Conservation (phyloP, 768 basidiomycete genomes). For the Albatrellus ellisii region DNA sequence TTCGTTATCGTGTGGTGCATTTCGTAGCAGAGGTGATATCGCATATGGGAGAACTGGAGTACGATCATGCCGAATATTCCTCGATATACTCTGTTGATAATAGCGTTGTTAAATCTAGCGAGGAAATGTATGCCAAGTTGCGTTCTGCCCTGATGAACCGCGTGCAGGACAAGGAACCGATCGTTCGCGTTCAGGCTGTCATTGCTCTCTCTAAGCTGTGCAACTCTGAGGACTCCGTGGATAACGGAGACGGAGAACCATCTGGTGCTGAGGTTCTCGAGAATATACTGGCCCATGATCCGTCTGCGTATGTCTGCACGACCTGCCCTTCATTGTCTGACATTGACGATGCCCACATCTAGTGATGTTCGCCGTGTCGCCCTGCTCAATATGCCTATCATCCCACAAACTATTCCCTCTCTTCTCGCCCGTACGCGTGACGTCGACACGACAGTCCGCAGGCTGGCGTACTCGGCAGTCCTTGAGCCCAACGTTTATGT, state of each 20-base stretch:
- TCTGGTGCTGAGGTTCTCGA: constrained; percentile 48
- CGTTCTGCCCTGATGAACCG: constrained; percentile 56
- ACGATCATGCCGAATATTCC: too few relatives aligned
- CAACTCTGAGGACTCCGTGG: constrained; percentile 50
- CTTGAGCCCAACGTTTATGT: constrained; percentile 29
- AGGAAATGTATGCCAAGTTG: constrained; percentile 56
- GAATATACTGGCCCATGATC: constrained; percentile 56
- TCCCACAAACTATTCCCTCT: constrained; percentile 38
- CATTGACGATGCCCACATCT: background rate
- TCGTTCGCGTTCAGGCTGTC: constrained; percentile 68
- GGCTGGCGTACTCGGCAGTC: constrained; percentile 51
- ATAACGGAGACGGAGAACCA: constrained; percentile 36
- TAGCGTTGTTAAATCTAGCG: too few relatives aligned
- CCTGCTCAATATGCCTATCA: constrained; percentile 56
- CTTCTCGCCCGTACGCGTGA: constrained; percentile 75
- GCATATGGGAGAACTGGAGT: constrained; percentile 81
- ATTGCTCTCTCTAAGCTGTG: constrained; percentile 69
- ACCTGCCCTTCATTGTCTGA: background rate
- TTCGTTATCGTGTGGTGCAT: constrained; percentile 70
- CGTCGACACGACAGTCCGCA: constrained; percentile 60
- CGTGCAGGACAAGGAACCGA: constrained; percentile 63
- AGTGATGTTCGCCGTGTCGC: constrained; percentile 84
- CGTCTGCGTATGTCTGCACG: constrained; percentile 48
- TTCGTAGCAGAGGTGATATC: constrained; percentile 70
- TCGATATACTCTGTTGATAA: background rate